These are phyloP conservation scores for Elaeis guineensis DNA, from an alignment of 176 grass and related monocot species.

Conservation along the genomic window DNA sequence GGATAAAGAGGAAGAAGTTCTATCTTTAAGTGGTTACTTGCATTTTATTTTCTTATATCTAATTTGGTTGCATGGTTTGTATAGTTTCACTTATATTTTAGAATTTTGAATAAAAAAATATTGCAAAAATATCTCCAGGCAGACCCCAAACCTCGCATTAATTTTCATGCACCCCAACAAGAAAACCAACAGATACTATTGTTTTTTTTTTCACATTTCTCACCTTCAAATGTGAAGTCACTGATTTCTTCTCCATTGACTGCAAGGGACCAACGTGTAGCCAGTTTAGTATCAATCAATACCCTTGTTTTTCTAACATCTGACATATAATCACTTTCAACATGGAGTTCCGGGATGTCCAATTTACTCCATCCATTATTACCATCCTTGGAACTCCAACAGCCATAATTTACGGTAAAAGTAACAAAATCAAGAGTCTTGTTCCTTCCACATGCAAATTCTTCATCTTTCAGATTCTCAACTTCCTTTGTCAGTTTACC, in stretches of 20 bases:
- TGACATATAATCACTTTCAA: slow-evolving; percentile 61
- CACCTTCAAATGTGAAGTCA: slow-evolving; percentile 73
- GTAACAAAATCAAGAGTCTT: slow-evolving; percentile 64
- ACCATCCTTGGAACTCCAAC: slow-evolving; percentile 54
- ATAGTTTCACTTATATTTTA: no score
- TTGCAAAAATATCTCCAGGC: no score
- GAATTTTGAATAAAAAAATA: no score
- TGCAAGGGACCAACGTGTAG: slow-evolving; percentile 71
- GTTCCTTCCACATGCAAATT: slow-evolving; percentile 70
- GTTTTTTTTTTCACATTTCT: neutral
- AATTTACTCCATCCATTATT: slow-evolving; percentile 64
- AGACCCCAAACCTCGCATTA: no score
- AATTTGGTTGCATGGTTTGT: no score
- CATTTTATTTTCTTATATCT: no score
- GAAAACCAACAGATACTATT: no score
- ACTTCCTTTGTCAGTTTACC: slow-evolving; percentile 76
- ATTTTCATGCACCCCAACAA: no score
- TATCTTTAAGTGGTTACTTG: no score
- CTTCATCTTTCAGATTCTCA: slow-evolving; percentile 48
- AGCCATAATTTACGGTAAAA: slow-evolving; percentile 85
- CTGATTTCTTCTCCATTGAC: slow-evolving; percentile 71
- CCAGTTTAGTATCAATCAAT: slow-evolving; percentile 59
- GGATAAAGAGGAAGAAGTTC: no score
- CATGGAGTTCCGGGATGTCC: slow-evolving; percentile 51
- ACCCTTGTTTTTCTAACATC: slow-evolving; percentile 44